Evolutionary conservation across 202 grass and related monocot genomes (phyloP), one percentile per base, ranked within the genome.

Genomic region (Elaeis oleifera): DNA sequence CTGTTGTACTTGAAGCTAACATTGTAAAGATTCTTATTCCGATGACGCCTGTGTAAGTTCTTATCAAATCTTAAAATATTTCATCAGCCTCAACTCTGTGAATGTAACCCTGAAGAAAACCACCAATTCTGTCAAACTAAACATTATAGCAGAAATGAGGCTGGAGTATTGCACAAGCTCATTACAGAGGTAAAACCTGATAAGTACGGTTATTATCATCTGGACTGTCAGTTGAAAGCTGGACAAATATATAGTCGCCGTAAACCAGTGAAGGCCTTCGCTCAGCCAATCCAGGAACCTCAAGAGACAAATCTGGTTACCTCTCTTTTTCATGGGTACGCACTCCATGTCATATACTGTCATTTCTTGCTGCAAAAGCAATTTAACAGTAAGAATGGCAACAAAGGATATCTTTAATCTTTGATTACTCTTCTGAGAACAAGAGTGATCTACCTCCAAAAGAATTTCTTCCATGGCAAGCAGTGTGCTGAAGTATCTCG

Each of bases 1-100:
- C 92, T 88, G 60, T 96, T 96, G 84, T 91, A 96, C 24, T 79
- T 83, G 74, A 96, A 96, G 64, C 81, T 91, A 50, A 89, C 87
- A 53, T 85, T 77, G 50, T 85, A 89, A 24, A 29, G 69, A 23
- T 84, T 64, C 60, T 57, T 73, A 18, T 85, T 64, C n/a, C 1
- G 68, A 23, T 85, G 87, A 54, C 25, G 51, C 9, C 28, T 3
- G 59, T 96, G 87, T 57, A 96, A 71, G 15, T 9, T 24, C 3
- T 72, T 26, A 70, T 96, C 64, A 74, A 96, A 96, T 72, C 73
- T 65, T 63, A 96, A 60, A 81, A 91, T 75, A 96, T 96, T 77
- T 91, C 87, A 80, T 91, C 92, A 27, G 87, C 87, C 67, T 90
- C 82, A 29, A 96, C 84, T 69, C 71, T 96, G 75, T 91, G 84